phyloP scores from a whole-genome alignment of 257 asterid genomes.

The Plantago major region DNA sequence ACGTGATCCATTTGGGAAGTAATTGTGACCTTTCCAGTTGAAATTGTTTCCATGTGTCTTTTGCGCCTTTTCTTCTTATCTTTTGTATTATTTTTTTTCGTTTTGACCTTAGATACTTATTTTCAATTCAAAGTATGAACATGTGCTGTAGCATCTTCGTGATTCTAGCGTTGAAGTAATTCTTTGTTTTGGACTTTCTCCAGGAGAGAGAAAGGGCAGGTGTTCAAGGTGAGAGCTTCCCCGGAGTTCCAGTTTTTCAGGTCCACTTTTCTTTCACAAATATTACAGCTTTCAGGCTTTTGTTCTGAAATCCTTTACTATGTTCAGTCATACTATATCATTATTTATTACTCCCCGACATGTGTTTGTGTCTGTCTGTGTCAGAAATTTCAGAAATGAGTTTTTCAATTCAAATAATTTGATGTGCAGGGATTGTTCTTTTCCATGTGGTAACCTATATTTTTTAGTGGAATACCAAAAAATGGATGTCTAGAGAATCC shows the following conservation, averaged over 20 bases:
- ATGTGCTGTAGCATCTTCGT: background rate
- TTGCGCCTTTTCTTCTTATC: background rate
- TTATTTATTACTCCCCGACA: too few relatives aligned
- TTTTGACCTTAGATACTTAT: background rate
- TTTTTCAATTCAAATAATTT: too few relatives aligned
- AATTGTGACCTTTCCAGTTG: constrained; percentile 1
- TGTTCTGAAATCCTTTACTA: background rate
- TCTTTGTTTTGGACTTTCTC: constrained; percentile 16
- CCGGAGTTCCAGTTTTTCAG: constrained; percentile 96
- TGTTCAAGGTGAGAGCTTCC: constrained; percentile 48
- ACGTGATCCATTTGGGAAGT: constrained; percentile 1
- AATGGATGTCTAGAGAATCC: too few relatives aligned
- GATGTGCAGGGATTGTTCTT: too few relatives aligned
- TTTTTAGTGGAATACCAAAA: too few relatives aligned
- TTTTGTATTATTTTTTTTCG: too few relatives aligned
- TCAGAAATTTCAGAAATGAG: too few relatives aligned
- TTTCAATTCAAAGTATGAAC: background rate
- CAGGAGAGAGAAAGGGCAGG: constrained; percentile 66
- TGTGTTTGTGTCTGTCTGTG: too few relatives aligned
- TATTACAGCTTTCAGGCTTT: background rate
- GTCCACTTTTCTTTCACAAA: constrained; percentile 26
- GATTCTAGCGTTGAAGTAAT: background rate
- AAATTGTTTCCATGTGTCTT: background rate
- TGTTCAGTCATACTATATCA: background rate
- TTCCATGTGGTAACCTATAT: too few relatives aligned